phyloP scores from a whole-genome alignment of 1,284 basidiomycete species.

The Trichosporon sp. region DNA sequence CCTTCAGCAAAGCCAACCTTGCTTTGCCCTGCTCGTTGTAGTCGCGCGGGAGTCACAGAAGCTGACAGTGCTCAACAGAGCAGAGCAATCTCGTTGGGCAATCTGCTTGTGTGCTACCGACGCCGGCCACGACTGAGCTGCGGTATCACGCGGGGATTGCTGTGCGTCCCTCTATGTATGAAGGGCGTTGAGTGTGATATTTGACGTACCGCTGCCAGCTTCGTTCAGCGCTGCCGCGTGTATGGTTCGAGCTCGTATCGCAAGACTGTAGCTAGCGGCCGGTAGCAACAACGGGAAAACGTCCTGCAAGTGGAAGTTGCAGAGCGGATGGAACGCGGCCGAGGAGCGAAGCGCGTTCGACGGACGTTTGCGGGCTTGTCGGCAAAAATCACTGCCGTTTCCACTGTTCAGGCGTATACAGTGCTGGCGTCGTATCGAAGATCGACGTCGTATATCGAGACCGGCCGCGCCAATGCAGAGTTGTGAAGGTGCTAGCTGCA shows the following conservation, averaged over 20 bases:
- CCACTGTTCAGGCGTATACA: not conserved
- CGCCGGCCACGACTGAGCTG: no score
- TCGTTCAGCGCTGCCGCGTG: no score
- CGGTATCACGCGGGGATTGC: no score
- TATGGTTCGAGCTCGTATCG: not conserved
- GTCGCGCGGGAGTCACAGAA: not conserved
- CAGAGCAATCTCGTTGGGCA: not conserved
- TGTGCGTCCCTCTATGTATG: no score
- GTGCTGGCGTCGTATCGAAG: not conserved
- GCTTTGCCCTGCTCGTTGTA: not conserved
- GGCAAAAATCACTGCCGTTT: not conserved
- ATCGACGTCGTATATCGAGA: no score
- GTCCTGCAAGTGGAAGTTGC: not conserved
- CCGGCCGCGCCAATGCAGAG: not conserved
- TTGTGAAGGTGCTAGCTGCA: not conserved
- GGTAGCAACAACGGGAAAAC: not conserved
- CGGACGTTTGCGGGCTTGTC: not conserved
- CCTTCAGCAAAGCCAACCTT: not conserved
- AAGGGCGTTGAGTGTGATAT: no score
- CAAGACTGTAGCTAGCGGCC: no score
- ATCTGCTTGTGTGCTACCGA: no score
- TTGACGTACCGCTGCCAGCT: no score
- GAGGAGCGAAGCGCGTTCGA: not conserved
- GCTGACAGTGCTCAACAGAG: not conserved
- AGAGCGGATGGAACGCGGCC: not conserved